phyloP scores from a whole-genome alignment of 371 early-diverging fungal species.

The Lichtheimia corymbifera region DNA sequence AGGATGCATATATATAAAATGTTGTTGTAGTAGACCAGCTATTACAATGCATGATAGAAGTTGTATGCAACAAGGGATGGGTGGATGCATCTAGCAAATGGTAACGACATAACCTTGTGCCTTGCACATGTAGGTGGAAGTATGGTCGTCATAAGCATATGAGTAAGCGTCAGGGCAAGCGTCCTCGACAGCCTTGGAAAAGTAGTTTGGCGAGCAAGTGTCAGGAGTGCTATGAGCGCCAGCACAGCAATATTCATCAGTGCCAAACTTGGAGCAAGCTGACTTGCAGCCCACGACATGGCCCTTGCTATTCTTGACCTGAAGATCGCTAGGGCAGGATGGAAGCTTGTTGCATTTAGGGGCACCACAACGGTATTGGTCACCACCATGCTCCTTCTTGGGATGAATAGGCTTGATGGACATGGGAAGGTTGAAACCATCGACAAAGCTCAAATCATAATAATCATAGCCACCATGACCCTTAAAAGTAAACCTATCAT shows the following conservation, averaged over 20 bases:
- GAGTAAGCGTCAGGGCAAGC: constrained; percentile 43
- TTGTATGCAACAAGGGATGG: too few relatives aligned
- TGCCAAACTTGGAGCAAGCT: constrained; percentile 34
- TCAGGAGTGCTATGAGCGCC: constrained; percentile 26
- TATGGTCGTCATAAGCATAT: constrained; percentile 56
- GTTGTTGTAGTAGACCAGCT: too few relatives aligned
- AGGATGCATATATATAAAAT: too few relatives aligned
- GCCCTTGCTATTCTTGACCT: constrained; percentile 2
- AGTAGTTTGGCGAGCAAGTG: constrained; percentile 33
- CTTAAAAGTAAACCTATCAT: background rate
- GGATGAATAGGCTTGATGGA: constrained; percentile 21
- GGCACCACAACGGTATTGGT: constrained; percentile 27
- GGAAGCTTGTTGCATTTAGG: constrained; percentile 25
- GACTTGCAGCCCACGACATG: constrained; percentile 22
- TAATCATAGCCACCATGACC: constrained; percentile 23
- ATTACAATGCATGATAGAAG: too few relatives aligned
- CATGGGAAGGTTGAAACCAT: constrained; percentile 40
- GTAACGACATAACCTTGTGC: constrained; percentile 35
- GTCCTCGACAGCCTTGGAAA: constrained; percentile 27
- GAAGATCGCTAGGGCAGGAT: constrained; percentile 24
- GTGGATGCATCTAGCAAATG: constrained; percentile 27
- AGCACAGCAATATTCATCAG: constrained; percentile 38
- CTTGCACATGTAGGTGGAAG: constrained; percentile 43
- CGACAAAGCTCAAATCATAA: constrained; percentile 42
- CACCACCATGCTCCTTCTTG: constrained; percentile 7